phyloP scores from a whole-genome alignment of 257 asterid genomes.

The Solanum lycopersicoides region DNA sequence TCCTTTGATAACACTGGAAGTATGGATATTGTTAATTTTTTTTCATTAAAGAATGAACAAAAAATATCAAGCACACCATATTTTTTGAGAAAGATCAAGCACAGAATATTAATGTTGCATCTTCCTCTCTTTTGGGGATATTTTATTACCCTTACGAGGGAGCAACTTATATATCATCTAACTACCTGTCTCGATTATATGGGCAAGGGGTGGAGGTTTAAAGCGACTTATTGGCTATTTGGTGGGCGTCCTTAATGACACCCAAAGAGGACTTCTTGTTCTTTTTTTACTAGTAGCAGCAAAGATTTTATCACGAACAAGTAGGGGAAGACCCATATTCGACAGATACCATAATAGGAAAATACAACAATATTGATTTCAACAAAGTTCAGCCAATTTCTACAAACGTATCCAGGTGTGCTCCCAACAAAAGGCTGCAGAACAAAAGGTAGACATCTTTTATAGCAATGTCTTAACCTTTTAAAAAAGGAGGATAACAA shows the following conservation, averaged over 20 bases:
- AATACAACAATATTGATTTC: not conserved
- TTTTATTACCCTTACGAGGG: not conserved
- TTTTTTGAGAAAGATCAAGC: not conserved
- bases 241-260: not conserved
- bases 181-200: not conserved
- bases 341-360: not conserved
- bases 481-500: not conserved
- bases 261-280: not conserved
- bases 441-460: not conserved
- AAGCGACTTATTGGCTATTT: not conserved
- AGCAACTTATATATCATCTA: not conserved
- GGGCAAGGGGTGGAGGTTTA: not conserved
- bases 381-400: not conserved
- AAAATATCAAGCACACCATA: not conserved
- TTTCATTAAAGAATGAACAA: not conserved
- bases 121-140: not conserved
- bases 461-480: not conserved
- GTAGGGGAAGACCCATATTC: not conserved
- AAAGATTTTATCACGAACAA: not conserved
- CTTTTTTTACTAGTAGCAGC: not conserved
- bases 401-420: not conserved
- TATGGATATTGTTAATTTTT: not conserved
- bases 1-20: not conserved
- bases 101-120: not conserved
- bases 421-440: not conserved